These are phyloP conservation scores for Phytophthora litchii DNA, from an alignment of 352 stramenopile genomes.

Conservation along the genomic window DNA sequence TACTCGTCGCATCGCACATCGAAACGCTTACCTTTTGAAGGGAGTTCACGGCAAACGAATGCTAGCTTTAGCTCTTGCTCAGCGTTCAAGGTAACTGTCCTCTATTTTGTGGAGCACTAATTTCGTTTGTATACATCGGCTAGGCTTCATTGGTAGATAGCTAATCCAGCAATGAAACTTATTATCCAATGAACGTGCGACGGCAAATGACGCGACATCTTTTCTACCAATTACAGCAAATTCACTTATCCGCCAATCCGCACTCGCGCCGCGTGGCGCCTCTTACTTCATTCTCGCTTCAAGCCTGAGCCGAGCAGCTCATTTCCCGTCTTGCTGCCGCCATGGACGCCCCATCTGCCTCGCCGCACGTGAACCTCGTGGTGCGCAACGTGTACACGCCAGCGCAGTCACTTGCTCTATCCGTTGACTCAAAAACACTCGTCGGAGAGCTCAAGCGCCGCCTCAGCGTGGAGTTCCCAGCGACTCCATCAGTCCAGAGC, in stretches of 20 bases:
- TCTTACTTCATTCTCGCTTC: constrained; percentile 33
- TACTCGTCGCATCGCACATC: too few relatives aligned
- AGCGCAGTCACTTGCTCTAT: constrained; percentile 55
- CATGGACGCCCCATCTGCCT: constrained; percentile 26
- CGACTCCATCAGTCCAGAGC: constrained; percentile 43
- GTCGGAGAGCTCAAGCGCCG: constrained; percentile 70
- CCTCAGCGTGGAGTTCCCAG: constrained; percentile 56
- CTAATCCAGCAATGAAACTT: too few relatives aligned
- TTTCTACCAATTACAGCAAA: too few relatives aligned
- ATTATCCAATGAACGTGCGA: too few relatives aligned
- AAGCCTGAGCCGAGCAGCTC: constrained; percentile 22
- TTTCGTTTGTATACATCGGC: too few relatives aligned
- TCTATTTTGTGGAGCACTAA: too few relatives aligned
- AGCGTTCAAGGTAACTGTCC: too few relatives aligned
- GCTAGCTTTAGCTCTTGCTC: too few relatives aligned
- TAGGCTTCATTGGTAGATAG: too few relatives aligned
- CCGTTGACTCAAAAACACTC: constrained; percentile 34
- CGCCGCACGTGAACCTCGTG: constrained; percentile 57
- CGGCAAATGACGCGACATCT: too few relatives aligned
- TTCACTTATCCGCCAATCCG: constrained; percentile 6
- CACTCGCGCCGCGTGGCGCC: constrained; percentile 21
- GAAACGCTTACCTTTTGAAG: too few relatives aligned
- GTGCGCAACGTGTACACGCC: constrained; percentile 86
- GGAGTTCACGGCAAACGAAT: too few relatives aligned
- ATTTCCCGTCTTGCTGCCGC: background rate